Evolutionary conservation across 805 yeast genomes (phyloP), one percentile per base, ranked within the genome.

Genomic region (Wickerhamiella sorbophila): DNA sequence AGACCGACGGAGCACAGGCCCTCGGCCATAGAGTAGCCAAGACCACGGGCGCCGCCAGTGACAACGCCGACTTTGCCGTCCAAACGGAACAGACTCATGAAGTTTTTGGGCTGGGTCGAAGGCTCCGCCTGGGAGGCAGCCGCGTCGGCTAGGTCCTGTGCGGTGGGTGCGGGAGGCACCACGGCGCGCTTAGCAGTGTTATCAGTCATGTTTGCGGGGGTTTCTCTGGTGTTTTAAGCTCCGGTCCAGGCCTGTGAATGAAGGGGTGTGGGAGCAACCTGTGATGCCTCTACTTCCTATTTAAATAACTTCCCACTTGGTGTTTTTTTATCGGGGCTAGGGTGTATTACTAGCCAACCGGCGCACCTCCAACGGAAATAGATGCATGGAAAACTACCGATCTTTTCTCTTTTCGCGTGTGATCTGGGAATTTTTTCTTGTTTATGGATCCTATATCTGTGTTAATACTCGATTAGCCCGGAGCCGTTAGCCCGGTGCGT

Each of bases 41-140:
- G 68, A 31, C 82, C 82, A 31, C 82, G 75, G 40, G 79, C 76
- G 33, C 81, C 82, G 36, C 82, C 82, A 38, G 82, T 76, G 43
- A 76, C 63, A 26, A 76, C 64, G 45, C 75, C 80, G 41, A 76
- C 69, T 62, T 72, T 71, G 42, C 79, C 80, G 52, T 74, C 79
- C 49, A 76, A 67, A 48, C 77, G 65, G 63, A 74, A 75, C 42
- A 55, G 52, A 47, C 38, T 20, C 39, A 63, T 42, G 45, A 63
- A 60, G 54, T 66, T 52, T 54, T 60, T 62, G 39, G 62, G 63
- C 41, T 47, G 54, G 39, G 55, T 53, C 14, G 62, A 53, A 12
- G 58, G 58, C 16, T 48, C 58, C 8, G 60, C 55, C 37, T 43
- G 55, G 33, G 52, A 40, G 31, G 53, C 56, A 36, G 62, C 58